A percentile compares a stretch with the other conserved stretches of the same genome.
Conservation (phyloP, 139 green algal species). For the Cymbomonas tetramitiformis region DNA sequence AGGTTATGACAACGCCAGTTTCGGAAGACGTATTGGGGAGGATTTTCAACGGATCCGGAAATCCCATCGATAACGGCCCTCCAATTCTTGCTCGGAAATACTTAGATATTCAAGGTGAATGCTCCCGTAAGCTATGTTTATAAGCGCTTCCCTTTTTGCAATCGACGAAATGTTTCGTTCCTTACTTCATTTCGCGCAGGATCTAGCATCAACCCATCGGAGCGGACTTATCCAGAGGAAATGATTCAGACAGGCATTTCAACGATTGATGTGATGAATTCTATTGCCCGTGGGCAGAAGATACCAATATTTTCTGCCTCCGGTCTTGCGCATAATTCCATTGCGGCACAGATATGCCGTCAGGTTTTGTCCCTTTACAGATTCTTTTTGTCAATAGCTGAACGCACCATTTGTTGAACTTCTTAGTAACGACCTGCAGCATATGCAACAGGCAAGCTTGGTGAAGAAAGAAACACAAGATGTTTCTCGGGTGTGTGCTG, state of each 20-base stretch:
- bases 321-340: constrained; percentile 91
- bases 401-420: no score
- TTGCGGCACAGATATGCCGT: constrained; percentile 91
- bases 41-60: constrained; percentile 95
- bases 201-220: constrained; percentile 86
- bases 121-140: no score
- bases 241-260: constrained; percentile 99
- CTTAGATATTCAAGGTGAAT: constrained; percentile 90
- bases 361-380: no score
- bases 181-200: no score
- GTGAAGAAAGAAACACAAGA: no score
- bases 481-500: no score
- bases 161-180: no score
- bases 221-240: constrained; percentile 99
- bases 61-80: constrained; percentile 87
- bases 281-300: constrained; percentile 94
- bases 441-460: constrained; percentile 28
- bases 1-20: constrained; percentile 84
- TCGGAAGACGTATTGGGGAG: constrained; percentile 89
- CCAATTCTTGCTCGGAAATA: constrained; percentile 82
- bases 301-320: constrained; percentile 97
- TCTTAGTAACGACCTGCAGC: no score
- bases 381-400: no score
- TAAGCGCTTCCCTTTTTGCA: no score
- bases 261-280: constrained; percentile 99